phyloP scores from a whole-genome alignment of 345 rosid genomes.

The Pistacia integerrima region DNA sequence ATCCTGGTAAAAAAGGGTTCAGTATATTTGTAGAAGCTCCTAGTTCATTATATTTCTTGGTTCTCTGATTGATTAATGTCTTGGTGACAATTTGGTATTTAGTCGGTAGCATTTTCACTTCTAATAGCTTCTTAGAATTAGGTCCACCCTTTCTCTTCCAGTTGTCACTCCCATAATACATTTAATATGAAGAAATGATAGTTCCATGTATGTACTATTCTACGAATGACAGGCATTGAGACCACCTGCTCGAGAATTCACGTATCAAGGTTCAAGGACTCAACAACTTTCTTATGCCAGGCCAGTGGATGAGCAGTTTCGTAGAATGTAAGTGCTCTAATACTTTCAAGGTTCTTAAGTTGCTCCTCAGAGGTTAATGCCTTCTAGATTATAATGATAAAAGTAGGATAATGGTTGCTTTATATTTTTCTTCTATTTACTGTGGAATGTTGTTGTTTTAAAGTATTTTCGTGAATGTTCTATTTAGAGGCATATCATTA shows the following conservation, averaged over 20 bases:
- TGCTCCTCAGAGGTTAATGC: neutral
- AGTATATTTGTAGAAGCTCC: too few species aligned
- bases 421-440: neutral
- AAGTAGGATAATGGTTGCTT: neutral
- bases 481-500: neutral
- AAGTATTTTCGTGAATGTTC: neutral
- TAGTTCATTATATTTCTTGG: conserved; percentile 6
- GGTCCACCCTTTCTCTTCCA: neutral
- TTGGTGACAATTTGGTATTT: neutral
- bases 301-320: conserved; percentile 61
- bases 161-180: neutral
- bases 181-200: neutral
- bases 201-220: conserved; percentile 9
- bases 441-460: neutral
- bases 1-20: conserved; percentile 7
- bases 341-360: conserved; percentile 7
- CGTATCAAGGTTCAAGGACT: conserved; percentile 50
- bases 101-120: neutral
- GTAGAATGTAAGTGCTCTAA: conserved; percentile 55
- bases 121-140: neutral
- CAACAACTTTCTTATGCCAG: conserved; percentile 40
- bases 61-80: conserved; percentile 7
- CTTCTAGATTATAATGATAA: neutral
- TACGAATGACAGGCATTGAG: conserved; percentile 49
- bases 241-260: conserved; percentile 41